These are phyloP conservation scores for Aspergillus jensenii DNA, from an alignment of 2,329 filamentous ascomycete genomes.

Conservation along the genomic window DNA sequence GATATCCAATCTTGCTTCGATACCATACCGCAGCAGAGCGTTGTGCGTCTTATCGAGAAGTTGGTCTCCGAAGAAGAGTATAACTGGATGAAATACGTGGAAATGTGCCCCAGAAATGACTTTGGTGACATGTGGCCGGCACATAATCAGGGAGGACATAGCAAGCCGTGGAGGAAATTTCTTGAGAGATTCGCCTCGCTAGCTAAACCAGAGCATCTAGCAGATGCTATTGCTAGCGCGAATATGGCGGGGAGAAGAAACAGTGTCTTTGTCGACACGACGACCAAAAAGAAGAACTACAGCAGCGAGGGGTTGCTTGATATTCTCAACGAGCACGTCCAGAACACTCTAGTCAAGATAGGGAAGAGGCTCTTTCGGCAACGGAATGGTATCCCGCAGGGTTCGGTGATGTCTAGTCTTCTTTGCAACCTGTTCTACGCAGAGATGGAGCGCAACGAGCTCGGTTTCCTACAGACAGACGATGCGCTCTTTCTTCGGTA, in stretches of 20 bases:
- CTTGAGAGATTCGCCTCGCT: conserved; percentile 51
- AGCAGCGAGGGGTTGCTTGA: conserved; percentile 61
- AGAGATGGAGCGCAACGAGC: conserved; percentile 69
- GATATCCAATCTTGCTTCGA: conserved; percentile 94
- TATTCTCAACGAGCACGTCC: conserved; percentile 78
- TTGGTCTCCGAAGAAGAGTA: conserved; percentile 64
- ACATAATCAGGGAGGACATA: conserved; percentile 7
- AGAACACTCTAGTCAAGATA: conserved; percentile 80
- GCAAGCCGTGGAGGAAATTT: conserved; percentile 48
- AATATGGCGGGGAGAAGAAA: conserved; percentile 53
- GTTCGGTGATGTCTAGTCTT: conserved; percentile 80
- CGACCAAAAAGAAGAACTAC: conserved; percentile 59
- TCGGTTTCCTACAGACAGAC: conserved; percentile 64
- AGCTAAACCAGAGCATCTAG: conserved; percentile 46
- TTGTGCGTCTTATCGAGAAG: conserved; percentile 65
- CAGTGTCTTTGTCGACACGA: conserved; percentile 74
- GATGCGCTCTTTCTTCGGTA: conserved; percentile 73
- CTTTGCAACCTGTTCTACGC: conserved; percentile 97
- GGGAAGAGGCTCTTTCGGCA: conserved; percentile 88
- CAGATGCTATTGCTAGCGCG: conserved; percentile 42
- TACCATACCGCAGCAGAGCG: conserved; percentile 79
- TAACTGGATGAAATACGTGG: conserved; percentile 69
- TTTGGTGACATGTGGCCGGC: conserved; percentile 22
- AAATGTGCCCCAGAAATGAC: conserved; percentile 58
- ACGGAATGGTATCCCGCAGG: conserved; percentile 86